Evolutionary conservation across 768 basidiomycete species (phyloP).

Genomic region (Termitomyces sp.): DNA sequence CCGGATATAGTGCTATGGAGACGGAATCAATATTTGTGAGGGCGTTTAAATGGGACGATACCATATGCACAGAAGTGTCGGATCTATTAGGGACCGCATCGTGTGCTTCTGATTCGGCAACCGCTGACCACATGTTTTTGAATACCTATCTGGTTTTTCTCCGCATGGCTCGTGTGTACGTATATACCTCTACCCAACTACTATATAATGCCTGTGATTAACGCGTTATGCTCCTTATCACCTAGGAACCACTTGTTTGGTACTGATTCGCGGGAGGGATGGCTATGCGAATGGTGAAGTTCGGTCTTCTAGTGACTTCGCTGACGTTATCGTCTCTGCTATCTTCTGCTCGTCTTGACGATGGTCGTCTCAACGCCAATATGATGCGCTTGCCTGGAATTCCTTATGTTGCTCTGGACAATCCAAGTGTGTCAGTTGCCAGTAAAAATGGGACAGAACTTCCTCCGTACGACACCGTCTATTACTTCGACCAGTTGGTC

Average conservation of each 20-base stretch:
- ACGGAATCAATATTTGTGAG: slow-evolving; percentile 13
- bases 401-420: slow-evolving; percentile 25
- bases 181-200: background rate
- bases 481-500: slow-evolving; percentile 54
- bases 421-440: slow-evolving; percentile 28
- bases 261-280: background rate
- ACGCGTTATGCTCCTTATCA: background rate
- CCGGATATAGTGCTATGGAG: background rate
- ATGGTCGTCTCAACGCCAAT: slow-evolving; percentile 39
- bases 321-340: slow-evolving; percentile 17
- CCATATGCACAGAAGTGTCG: slow-evolving; percentile 5
- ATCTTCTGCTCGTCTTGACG: slow-evolving; percentile 22
- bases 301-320: slow-evolving; percentile 16
- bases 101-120: slow-evolving; percentile 11
- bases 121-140: background rate
- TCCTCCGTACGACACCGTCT: slow-evolving; percentile 41
- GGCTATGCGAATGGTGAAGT: slow-evolving; percentile 11
- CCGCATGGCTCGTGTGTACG: slow-evolving; percentile 14
- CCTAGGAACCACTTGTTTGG: background rate
- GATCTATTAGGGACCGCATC: background rate
- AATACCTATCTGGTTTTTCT: background rate
- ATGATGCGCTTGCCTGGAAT: slow-evolving; percentile 33
- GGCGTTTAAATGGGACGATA: background rate
- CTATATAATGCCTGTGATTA: slow-evolving; percentile 4
- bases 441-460: slow-evolving; percentile 39